Base-by-base conservation (phyloP, 2,329 filamentous ascomycete genomes). In the Elsinoe perseae region DNA sequence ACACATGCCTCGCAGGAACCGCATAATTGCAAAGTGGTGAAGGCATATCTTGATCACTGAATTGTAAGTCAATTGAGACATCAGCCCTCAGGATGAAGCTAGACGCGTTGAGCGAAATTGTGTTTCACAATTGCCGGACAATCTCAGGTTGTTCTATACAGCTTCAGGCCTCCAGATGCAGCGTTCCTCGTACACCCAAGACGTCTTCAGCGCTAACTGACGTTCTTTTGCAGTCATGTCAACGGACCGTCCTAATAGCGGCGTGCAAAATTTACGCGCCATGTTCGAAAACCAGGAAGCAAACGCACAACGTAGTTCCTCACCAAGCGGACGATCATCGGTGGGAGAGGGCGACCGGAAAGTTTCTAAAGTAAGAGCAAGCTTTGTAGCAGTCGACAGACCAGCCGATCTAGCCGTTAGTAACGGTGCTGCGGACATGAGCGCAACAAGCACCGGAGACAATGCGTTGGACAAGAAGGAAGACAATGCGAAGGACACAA, bases 261-360 rank as follows among this genome's bases (percentile, higher is more conserved):
- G 72, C 62, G 75, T 77, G 61, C 70, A 74, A 62, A 75, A 75
- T 63, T 69, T 77, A 57, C 69, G 74, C 64, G 74, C 75, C 57
- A 72, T 77, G 68, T 77, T 77, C 66, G 75, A 77, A 67, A 70
- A 67, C 61, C 73, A 69, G 61, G 66, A 69, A 56, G 64, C 69
- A 57, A 64, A 62, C 73, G 44, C 71, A 70, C 59, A 67, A 66
- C 61, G 70, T 66, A 62, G 65, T 64, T 56, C 57, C 59, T 56
- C 27, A 62, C 61, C 56, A 57, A 64, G 53, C 60, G 63, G 59
- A 59, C 64, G 58, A 66, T 62, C 61, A 56, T 61, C 52, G 61
- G 34, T 16, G 16, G 43, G 32, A 38, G 43, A 58, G 38, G 67
- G 50, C 18, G 59, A 60, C 6, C 69, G 68, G 54, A 70, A 72